Evolutionary conservation across 75 land plant species (phyloP).

Genomic region (Sequoiadendron giganteum): DNA sequence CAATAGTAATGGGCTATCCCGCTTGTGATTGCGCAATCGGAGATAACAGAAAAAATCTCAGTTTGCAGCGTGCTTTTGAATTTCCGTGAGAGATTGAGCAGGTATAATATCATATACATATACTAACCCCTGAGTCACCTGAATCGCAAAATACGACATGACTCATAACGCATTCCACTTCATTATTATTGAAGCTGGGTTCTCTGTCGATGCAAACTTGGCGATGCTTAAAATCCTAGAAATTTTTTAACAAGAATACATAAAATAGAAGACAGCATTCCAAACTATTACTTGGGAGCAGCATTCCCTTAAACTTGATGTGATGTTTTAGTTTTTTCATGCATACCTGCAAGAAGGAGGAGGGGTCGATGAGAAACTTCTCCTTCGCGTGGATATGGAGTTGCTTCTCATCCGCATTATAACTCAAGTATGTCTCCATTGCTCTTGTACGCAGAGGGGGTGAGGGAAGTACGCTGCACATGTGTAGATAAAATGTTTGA

Average conservation of each 20-base stretch:
- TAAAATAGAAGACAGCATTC: neutral
- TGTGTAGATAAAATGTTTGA: too few species aligned
- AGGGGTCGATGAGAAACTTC: constrained; percentile 44
- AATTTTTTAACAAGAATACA: neutral
- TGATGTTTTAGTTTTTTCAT: neutral
- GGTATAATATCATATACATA: neutral
- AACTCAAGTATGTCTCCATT: constrained; percentile 54
- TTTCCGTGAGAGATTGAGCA: neutral
- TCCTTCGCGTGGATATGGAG: constrained; percentile 51
- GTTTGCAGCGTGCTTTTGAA: neutral
- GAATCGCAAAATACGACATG: neutral
- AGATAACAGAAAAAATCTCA: neutral
- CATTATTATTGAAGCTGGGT: neutral
- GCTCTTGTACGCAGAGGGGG: neutral
- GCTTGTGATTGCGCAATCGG: neutral
- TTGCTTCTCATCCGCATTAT: constrained; percentile 39
- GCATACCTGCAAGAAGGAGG: constrained; percentile 41
- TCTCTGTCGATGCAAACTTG: neutral
- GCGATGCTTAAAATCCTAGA: neutral
- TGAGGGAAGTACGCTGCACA: too few species aligned
- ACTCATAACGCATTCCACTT: too few species aligned
- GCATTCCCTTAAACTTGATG: too few species aligned
- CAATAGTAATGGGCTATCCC: neutral
- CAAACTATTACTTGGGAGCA: neutral
- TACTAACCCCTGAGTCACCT: neutral